Conservation (phyloP, 2,329 filamentous ascomycete species). For the Cladosporium sp. region DNA sequence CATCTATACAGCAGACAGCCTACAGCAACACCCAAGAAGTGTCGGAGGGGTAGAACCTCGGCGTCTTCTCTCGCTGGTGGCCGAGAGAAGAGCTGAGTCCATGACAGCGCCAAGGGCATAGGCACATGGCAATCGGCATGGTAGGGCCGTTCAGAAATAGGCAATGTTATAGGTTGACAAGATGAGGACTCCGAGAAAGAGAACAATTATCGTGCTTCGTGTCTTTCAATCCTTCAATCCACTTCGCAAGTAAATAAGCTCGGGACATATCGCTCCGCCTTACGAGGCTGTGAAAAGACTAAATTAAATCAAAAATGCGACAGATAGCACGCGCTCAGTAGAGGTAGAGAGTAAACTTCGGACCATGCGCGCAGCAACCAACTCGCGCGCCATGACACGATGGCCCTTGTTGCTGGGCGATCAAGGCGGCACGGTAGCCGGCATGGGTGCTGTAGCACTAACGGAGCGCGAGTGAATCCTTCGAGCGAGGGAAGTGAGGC, state of each 20-base stretch:
- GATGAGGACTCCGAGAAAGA: too few relatives aligned
- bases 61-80: too few relatives aligned
- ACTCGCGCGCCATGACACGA: background rate
- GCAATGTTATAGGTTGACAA: background rate
- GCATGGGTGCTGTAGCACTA: background rate
- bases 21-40: too few relatives aligned
- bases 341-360: too few relatives aligned
- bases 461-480: background rate
- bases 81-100: too few relatives aligned
- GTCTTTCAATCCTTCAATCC: too few relatives aligned
- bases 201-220: too few relatives aligned
- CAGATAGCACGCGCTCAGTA: background rate
- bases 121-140: background rate
- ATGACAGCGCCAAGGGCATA: conserved; percentile 7
- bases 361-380: too few relatives aligned
- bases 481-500: background rate
- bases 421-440: background rate
- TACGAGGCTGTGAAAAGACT: background rate
- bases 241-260: background rate
- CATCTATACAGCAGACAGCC: too few relatives aligned
- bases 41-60: too few relatives aligned
- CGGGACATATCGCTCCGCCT: background rate
- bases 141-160: too few relatives aligned
- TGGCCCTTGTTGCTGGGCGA: background rate
- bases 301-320: background rate